phyloP scores from a whole-genome alignment of 1,139 yeast genomes.

The Martiniozyma asiatica region DNA sequence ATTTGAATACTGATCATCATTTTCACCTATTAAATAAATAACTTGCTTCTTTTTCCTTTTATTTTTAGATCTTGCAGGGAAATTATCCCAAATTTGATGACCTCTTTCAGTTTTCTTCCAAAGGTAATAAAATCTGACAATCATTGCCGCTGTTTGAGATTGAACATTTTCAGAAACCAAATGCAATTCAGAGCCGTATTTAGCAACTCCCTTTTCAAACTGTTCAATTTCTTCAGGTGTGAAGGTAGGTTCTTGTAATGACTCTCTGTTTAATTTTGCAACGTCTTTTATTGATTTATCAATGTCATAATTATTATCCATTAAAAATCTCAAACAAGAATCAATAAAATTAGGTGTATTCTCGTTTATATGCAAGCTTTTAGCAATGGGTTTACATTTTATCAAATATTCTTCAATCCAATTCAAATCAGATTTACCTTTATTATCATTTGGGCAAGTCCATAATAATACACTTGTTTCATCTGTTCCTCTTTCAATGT shows the following conservation, averaged over 20 bases:
- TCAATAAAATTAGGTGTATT: constrained; percentile 72
- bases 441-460: constrained; percentile 30
- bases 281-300: constrained; percentile 32
- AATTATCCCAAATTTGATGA: constrained; percentile 70
- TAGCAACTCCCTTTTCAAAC: constrained; percentile 67
- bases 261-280: constrained; percentile 38
- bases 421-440: constrained; percentile 13
- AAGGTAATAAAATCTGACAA: constrained; percentile 74
- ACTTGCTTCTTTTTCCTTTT: constrained; percentile 31
- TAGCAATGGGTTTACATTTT: constrained; percentile 47
- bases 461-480: constrained; percentile 61
- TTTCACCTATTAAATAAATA: constrained; percentile 20
- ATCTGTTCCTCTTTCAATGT: constrained; percentile 77
- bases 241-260: constrained; percentile 67
- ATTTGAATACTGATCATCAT: constrained; percentile 66
- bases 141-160: constrained; percentile 60
- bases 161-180: constrained; percentile 61
- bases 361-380: constrained; percentile 34
- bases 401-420: constrained; percentile 43
- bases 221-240: constrained; percentile 45
- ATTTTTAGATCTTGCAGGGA: constrained; percentile 57
- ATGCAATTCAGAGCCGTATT: constrained; percentile 69
- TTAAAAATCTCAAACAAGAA: constrained; percentile 43
- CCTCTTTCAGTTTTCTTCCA: constrained; percentile 88
- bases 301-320: constrained; percentile 40